Evolutionary conservation across 163 green algal species (phyloP).

Genomic region (Scenedesmus sp.): DNA sequence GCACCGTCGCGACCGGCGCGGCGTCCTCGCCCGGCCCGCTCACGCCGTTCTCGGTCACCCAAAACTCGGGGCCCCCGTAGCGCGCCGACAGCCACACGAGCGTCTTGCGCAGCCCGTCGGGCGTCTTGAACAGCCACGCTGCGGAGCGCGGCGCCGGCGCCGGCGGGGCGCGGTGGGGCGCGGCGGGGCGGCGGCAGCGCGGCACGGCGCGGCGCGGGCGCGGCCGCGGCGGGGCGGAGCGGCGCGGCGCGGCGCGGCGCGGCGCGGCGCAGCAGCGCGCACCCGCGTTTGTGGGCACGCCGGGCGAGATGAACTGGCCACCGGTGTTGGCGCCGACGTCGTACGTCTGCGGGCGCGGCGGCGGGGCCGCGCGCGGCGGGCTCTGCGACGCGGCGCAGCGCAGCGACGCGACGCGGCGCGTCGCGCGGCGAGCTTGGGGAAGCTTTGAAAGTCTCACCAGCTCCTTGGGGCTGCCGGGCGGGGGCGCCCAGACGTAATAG

Average conservation of each 20-base stretch:
- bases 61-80: conserved; percentile 49
- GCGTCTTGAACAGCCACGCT: conserved; percentile 43
- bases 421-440: no score
- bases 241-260: no score
- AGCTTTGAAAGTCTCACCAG: no score
- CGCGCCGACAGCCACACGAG: conserved; percentile 50
- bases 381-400: neutral
- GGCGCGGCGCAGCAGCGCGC: no score
- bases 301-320: conserved; percentile 5
- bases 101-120: conserved; percentile 45
- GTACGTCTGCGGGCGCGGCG: neutral
- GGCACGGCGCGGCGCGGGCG: no score
- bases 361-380: neutral
- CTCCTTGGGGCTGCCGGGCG: conserved; percentile 19
- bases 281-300: conserved; percentile 23
- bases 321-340: conserved; percentile 6
- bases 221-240: no score
- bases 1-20: conserved; percentile 4
- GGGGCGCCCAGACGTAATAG: conserved; percentile 40
- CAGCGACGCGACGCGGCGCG: neutral
- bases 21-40: conserved; percentile 21
- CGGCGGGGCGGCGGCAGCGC: no score
- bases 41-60: conserved; percentile 52
- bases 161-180: no score
- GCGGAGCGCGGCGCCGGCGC: neutral